A percentile compares a stretch with the other conserved stretches of the same genome.
Evolutionary conservation across 2,329 filamentous ascomycete genomes (phyloP).

Genomic region (Stachybotrys chartarum): DNA sequence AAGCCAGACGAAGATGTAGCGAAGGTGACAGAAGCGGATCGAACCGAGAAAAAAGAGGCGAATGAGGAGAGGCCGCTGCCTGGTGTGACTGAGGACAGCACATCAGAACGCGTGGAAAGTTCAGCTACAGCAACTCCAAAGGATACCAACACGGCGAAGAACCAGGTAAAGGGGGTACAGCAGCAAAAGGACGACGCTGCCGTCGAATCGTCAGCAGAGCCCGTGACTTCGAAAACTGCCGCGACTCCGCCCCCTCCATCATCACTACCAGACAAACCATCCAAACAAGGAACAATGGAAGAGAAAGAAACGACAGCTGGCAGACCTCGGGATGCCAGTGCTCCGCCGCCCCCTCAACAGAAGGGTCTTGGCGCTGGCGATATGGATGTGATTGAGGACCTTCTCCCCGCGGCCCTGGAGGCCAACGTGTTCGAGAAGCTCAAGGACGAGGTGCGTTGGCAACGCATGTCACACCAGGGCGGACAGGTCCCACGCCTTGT

Average conservation of each 20-base stretch:
- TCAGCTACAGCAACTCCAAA: neutral
- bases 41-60: neutral
- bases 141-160: neutral
- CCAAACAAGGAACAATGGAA: neutral
- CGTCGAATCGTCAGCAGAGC: neutral
- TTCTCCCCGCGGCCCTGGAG: conserved; percentile 53
- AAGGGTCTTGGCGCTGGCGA: conserved; percentile 71
- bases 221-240: neutral
- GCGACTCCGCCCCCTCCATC: neutral
- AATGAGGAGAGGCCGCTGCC: neutral
- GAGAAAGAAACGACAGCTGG: neutral
- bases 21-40: conserved; percentile 10
- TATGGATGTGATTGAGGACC: conserved; percentile 63
- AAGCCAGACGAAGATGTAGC: conserved; percentile 6
- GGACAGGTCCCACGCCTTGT: conserved; percentile 88
- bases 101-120: neutral
- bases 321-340: too few relatives aligned
- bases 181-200: neutral
- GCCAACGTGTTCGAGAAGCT: conserved; percentile 62
- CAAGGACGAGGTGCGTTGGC: conserved; percentile 73
- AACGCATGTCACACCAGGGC: conserved; percentile 86
- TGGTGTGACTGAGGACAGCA: neutral
- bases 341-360: conserved; percentile 13
- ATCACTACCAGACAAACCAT: neutral
- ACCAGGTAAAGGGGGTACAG: neutral